A percentile compares a stretch with the other conserved stretches of the same genome.
Evolutionary conservation across 371 early-diverging fungal genomes (phyloP).

Genomic region (Mortierella sp.): DNA sequence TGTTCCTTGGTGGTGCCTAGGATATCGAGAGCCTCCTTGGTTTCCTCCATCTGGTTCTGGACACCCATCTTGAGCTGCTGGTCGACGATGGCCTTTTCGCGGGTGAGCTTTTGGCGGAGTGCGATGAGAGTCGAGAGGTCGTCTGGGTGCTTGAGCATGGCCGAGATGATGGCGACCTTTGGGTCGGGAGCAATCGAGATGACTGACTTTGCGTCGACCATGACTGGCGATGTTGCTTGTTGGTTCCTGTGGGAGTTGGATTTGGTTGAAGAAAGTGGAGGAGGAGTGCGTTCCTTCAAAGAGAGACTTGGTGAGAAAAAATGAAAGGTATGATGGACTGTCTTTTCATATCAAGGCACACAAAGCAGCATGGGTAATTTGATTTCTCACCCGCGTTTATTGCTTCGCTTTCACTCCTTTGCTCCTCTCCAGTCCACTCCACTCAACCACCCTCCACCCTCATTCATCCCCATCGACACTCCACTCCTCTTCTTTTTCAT

Average conservation of each 20-base stretch:
- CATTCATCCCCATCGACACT: constrained; percentile 6
- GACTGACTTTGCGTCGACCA: constrained; percentile 56
- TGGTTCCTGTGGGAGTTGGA: neutral
- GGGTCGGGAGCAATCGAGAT: constrained; percentile 46
- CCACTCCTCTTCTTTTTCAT: neutral
- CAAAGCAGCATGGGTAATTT: too few species aligned
- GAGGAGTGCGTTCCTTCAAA: neutral
- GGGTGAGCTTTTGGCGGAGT: constrained; percentile 83
- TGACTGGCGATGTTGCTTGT: neutral
- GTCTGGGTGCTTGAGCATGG: constrained; percentile 90
- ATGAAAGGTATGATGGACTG: neutral
- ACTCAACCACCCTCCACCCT: neutral
- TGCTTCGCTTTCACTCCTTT: neutral
- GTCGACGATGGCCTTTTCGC: constrained; percentile 94
- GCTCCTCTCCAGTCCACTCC: neutral
- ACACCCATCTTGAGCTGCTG: constrained; percentile 95
- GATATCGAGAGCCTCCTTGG: constrained; percentile 88
- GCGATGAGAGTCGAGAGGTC: constrained; percentile 87
- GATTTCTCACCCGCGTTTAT: neutral
- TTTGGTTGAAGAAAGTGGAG: neutral
- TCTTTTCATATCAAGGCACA: neutral
- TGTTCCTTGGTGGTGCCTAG: constrained; percentile 76
- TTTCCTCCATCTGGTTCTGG: constrained; percentile 93
- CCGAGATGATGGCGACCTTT: constrained; percentile 63
- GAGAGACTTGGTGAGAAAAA: neutral